These are phyloP conservation scores for Quercus rubra DNA, from an alignment of 306 rosid genomes.

Conservation along the genomic window DNA sequence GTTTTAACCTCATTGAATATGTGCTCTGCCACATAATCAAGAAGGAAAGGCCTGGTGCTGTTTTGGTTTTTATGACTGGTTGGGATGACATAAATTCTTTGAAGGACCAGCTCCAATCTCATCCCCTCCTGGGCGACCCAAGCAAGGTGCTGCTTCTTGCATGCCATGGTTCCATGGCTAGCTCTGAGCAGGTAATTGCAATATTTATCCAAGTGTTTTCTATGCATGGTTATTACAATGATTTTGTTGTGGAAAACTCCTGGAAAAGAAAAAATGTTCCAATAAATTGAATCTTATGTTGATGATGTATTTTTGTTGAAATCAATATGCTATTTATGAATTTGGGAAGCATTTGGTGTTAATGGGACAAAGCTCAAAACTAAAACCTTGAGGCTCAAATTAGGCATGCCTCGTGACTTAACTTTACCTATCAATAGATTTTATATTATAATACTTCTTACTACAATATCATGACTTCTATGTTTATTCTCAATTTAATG, in stretches of 20 bases:
- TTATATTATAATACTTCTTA: background rate
- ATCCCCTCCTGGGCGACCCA: conserved; percentile 57
- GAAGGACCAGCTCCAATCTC: conserved; percentile 53
- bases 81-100: conserved; percentile 62
- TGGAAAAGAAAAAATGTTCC: background rate
- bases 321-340: background rate
- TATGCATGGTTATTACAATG: background rate
- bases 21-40: conserved; percentile 43
- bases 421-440: background rate
- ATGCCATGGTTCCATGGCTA: conserved; percentile 66
- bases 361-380: background rate
- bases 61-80: conserved; percentile 62
- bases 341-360: background rate
- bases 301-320: background rate
- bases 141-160: conserved; percentile 53
- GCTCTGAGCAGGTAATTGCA: conserved; percentile 46
- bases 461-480: background rate
- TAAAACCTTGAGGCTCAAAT: background rate
- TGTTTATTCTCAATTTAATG: too few relatives aligned
- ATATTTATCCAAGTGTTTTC: background rate
- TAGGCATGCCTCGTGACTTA: background rate
- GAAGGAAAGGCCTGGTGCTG: conserved; percentile 52
- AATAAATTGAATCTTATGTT: background rate
- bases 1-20: conserved; percentile 53
- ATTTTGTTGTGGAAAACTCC: background rate